Evolutionary conservation across 345 rosid species (phyloP), one percentile per base, ranked within the genome.

Genomic region (Citrus reticulata): DNA sequence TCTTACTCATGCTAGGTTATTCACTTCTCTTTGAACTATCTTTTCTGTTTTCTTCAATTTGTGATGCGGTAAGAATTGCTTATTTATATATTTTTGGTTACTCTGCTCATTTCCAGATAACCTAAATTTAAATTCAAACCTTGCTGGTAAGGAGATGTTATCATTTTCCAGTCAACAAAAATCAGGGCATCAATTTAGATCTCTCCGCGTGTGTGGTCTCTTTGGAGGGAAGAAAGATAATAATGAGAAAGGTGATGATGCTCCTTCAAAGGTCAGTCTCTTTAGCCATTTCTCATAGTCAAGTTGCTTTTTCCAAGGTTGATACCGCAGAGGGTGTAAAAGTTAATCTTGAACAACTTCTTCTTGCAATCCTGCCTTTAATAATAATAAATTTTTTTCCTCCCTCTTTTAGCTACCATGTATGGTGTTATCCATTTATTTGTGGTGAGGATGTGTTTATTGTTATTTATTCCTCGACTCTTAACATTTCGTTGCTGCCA

Each of bases 181-280:
- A 57, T 54, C 77, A 69, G 78, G 78, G 70, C 75, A 14, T 6
- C 7, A 49, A 51, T 73, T 72, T 62, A 79, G 86, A 81, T 74
- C 88, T 77, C 81, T 91, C 61, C 86, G 85, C 55, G 89, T 93
- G 37, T 69, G 84, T 85, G 91, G 89, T 72, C 78, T 91, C 16
- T 94, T 94, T 79, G 98, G 98, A 78, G 97, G 96, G 34, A 91
- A 92, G 55, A 93, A 90, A 84, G 93, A 94, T 7, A 87, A 86
- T 66, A 84, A 85, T 71, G 95, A 89, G 63, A 87, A 86, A 76
- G 74, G 88, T 49, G 94, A 87, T 57, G 98, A 89, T 72, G 86
- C 86, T 1, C 89, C 92, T 77, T 86, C 95, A 60, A 93, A 94
- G 97, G 98, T 93, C 75, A 65, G 49, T 40, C 61, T 20, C 54